These are phyloP conservation scores for Trichoderma brevicompactum DNA, from an alignment of 2,329 filamentous ascomycete genomes.

Conservation along the genomic window DNA sequence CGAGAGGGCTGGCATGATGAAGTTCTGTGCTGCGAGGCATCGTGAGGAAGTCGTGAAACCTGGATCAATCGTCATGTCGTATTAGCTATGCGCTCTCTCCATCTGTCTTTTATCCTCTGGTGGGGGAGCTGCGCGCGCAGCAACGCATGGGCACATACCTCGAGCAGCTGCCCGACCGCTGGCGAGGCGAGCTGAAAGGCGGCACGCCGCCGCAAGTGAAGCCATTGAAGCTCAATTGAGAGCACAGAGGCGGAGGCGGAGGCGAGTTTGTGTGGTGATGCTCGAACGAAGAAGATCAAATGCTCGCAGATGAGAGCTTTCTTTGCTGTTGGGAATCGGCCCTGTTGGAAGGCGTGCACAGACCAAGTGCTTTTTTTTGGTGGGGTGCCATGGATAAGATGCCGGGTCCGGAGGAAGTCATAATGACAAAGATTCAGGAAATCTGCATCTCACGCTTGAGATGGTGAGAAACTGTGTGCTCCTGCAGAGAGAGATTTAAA, in stretches of 20 bases:
- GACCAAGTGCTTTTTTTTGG: slow-evolving; percentile 39
- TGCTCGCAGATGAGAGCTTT: slow-evolving; percentile 35
- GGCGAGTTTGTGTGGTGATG: slow-evolving; percentile 30
- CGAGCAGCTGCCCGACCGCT: slow-evolving; percentile 54
- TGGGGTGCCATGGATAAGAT: slow-evolving; percentile 31
- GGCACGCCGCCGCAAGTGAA: slow-evolving; percentile 67
- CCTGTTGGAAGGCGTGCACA: slow-evolving; percentile 38
- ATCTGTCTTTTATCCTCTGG: not conserved
- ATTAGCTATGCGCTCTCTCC: not conserved
- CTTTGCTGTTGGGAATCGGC: slow-evolving; percentile 43
- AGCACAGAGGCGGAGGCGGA: slow-evolving; percentile 28
- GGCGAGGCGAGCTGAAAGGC: slow-evolving; percentile 64
- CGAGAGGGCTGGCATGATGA: slow-evolving; percentile 88
- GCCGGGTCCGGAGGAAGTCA: not conserved
- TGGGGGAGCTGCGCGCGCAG: slow-evolving; percentile 22
- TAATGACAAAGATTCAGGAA: not conserved
- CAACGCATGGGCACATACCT: slow-evolving; percentile 52
- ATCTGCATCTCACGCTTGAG: too few relatives aligned
- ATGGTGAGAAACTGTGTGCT: too few relatives aligned
- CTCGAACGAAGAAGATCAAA: slow-evolving; percentile 34
- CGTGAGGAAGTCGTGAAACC: slow-evolving; percentile 67
- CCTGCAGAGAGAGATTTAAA: too few relatives aligned
- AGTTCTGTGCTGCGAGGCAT: slow-evolving; percentile 77
- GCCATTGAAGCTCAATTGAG: slow-evolving; percentile 58
- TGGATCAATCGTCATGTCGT: slow-evolving; percentile 40